A percentile compares a stretch with the other conserved stretches of the same genome.
phyloP scores from a whole-genome alignment of 2,329 filamentous ascomycete species.

The Didymella pomorum region DNA sequence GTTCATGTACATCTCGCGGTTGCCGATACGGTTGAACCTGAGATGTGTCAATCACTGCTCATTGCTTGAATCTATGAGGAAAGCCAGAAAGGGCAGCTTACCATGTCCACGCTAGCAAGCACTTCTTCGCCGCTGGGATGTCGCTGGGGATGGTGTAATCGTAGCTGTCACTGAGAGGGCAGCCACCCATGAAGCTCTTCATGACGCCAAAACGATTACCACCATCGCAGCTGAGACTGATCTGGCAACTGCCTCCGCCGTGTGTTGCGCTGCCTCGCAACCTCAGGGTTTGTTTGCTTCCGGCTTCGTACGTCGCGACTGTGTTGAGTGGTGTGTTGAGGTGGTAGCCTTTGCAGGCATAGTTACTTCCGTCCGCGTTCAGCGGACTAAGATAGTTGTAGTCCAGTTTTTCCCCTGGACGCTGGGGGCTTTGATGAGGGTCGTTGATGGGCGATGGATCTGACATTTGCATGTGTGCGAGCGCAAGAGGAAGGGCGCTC shows the following conservation, averaged over 20 bases:
- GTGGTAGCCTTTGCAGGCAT: constrained; percentile 77
- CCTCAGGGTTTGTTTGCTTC: constrained; percentile 68
- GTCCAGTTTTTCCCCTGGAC: constrained; percentile 61
- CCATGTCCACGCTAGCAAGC: constrained; percentile 73
- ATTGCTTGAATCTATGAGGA: no score
- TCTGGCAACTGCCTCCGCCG: constrained; percentile 78
- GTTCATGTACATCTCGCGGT: constrained; percentile 89
- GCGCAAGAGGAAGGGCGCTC: constrained; percentile 27
- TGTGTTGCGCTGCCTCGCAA: constrained; percentile 68
- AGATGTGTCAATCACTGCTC: neutral
- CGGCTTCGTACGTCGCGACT: constrained; percentile 69
- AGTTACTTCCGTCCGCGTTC: constrained; percentile 67
- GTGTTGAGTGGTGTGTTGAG: constrained; percentile 59
- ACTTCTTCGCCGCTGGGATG: constrained; percentile 63
- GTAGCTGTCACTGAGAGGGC: constrained; percentile 62
- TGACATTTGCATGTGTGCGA: constrained; percentile 64
- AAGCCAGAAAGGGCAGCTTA: constrained; percentile 1
- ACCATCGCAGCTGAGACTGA: constrained; percentile 76
- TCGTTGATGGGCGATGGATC: constrained; percentile 63
- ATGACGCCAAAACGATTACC: constrained; percentile 75
- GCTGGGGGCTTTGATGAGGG: constrained; percentile 49
- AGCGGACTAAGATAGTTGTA: constrained; percentile 78
- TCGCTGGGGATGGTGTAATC: constrained; percentile 70
- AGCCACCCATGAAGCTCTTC: constrained; percentile 68
- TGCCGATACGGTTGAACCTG: constrained; percentile 74